Conservation (phyloP, 768 basidiomycete genomes). For the Pisolithus tinctorius region DNA sequence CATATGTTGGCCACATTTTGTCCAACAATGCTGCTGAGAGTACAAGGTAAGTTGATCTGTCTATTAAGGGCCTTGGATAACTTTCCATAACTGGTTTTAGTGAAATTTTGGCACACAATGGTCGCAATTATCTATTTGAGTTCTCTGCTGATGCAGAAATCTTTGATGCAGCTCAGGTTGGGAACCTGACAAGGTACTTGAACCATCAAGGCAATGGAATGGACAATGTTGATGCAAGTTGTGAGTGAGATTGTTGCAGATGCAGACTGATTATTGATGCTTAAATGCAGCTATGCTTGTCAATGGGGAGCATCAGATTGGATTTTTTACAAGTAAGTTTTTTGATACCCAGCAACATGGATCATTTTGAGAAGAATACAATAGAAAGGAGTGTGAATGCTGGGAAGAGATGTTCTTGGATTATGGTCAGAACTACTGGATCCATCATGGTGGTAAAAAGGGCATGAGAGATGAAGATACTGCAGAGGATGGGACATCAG, state of each 20-base stretch:
- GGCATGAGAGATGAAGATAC: too few relatives aligned
- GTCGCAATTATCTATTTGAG: slow-evolving; percentile 32
- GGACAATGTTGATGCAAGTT: slow-evolving; percentile 16
- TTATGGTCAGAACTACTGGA: slow-evolving; percentile 29
- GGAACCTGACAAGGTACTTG: slow-evolving; percentile 40
- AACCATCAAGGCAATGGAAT: slow-evolving; percentile 25
- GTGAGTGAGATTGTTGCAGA: slow-evolving; percentile 14
- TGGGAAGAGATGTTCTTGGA: slow-evolving; percentile 31
- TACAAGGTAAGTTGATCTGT: not conserved
- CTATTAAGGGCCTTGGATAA: not conserved
- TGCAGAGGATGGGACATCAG: not conserved
- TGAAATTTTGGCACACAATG: slow-evolving; percentile 4
- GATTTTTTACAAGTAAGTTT: slow-evolving; percentile 30
- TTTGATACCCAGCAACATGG: not conserved
- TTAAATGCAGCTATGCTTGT: slow-evolving; percentile 20
- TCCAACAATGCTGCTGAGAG: slow-evolving; percentile 6
- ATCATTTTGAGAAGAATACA: not conserved
- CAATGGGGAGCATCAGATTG: slow-evolving; percentile 30
- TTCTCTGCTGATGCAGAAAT: not conserved
- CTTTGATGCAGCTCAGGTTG: slow-evolving; percentile 35
- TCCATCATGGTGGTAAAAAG: not conserved
- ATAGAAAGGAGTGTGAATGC: slow-evolving; percentile 20
- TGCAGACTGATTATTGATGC: not conserved
- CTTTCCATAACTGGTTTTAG: slow-evolving; percentile 4
- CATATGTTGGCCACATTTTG: slow-evolving; percentile 33